phyloP scores from a whole-genome alignment of 2,329 filamentous ascomycete species.

The Xylariales sp. region DNA sequence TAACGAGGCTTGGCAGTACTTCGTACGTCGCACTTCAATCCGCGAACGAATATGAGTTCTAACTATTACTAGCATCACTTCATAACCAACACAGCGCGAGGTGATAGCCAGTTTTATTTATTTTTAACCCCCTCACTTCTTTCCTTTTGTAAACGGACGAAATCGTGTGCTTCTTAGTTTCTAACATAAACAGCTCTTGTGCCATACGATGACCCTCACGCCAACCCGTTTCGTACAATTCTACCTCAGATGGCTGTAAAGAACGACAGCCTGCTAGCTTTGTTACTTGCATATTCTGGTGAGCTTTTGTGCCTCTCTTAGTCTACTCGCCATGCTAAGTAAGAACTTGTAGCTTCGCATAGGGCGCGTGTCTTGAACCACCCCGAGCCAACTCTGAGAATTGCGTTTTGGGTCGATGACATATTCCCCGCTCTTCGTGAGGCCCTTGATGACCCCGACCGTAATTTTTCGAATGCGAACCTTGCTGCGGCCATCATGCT shows the following conservation, averaged over 20 bases:
- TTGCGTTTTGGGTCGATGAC: constrained; percentile 82
- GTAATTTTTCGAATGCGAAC: constrained; percentile 76
- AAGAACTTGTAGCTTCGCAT: constrained; percentile 71
- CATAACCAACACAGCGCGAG: constrained; percentile 81
- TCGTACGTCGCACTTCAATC: constrained; percentile 52
- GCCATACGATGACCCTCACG: constrained; percentile 63
- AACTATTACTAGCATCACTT: constrained; percentile 67
- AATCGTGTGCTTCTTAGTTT: constrained; percentile 57
- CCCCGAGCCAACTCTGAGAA: constrained; percentile 78
- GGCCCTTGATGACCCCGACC: constrained; percentile 70
- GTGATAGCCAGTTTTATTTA: constrained; percentile 42
- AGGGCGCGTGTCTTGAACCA: constrained; percentile 79
- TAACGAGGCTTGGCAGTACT: constrained; percentile 56
- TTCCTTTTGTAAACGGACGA: neutral
- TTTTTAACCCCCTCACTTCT: neutral
- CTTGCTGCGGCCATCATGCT: constrained; percentile 88
- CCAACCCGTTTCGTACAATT: constrained; percentile 65
- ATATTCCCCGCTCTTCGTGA: constrained; percentile 79
- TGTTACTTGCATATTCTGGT: constrained; percentile 81
- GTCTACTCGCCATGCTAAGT: constrained; percentile 33
- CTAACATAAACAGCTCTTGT: constrained; percentile 55
- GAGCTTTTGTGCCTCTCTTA: constrained; percentile 33
- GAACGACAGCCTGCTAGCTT: constrained; percentile 77
- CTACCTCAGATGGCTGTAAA: constrained; percentile 72
- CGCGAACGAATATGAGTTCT: constrained; percentile 23